Base-by-base conservation (phyloP, 495 filamentous ascomycete genomes). In the Penicillium flavigenum region DNA sequence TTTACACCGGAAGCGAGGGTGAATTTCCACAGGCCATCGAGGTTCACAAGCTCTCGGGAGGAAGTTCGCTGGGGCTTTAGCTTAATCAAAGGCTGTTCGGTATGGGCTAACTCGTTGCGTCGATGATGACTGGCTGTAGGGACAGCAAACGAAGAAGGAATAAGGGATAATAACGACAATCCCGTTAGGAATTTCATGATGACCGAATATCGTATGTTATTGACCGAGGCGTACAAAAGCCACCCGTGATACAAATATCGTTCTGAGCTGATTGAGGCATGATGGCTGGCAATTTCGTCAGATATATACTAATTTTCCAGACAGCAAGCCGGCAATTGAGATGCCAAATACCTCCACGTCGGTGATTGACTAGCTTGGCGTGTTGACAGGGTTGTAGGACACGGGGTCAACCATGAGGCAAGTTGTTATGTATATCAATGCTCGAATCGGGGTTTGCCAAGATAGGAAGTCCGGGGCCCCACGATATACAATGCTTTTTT, bases 21-120 rank as follows among this genome's bases (percentile, higher is more conserved):
- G 42, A 54, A 54, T 26, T 54, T 54, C 51, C 42, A 54, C 7
- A 54, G 42, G 26, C 51, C 51, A 46, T 54, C 51, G 1, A 54
- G 42, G 20, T 11, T 54, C 20, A 54, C 27, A 38, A 54, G 51
- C 6, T 54, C 51, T 36, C 51, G 42, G 5, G 42, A 46, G 7
- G 42, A 19, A 4, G 27, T 54, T 36, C 34, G 29, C 19, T 54
- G 51, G 5, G 51, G 51, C 26, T 46, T 46, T 22, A 54, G 19
- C 31, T 54, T 54, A 42, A 54, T 38, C 51, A 46, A 46, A 3
- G 51, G 51, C 14, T 54, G 51, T n/a, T 54, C 42, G 7, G 9
- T 6, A 7, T 46, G 17, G 0, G 27, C 32, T 2, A 26, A 11
- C 2, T 46, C 51, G 14, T 36, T 36, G 17, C 19, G 11, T 46